Base-by-base conservation (phyloP, 305 asterid species). In the Nicotiana rustica region DNA sequence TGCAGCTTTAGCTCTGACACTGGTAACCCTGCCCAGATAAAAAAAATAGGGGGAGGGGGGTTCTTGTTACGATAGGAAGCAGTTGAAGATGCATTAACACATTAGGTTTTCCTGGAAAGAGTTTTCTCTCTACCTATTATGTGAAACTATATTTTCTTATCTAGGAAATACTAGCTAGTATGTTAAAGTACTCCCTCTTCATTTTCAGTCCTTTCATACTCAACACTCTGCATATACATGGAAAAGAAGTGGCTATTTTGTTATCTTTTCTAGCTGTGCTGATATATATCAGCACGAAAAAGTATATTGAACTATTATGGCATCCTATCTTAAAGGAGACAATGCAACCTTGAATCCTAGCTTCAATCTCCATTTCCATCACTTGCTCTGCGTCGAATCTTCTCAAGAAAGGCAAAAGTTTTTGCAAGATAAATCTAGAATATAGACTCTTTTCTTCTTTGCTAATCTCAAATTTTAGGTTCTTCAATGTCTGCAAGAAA, bases 331-430 rank as follows among this genome's bases (percentile, higher is more conserved):
- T 29, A 18, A 41, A 52, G n/a, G 41, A 69, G 47, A 78, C 36
- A 75, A 67, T 88, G 25, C 19, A 64, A 91, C 97, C 98, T 90
- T 76, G 86, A 73, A 87, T 85, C 82, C 82, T 86, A 81, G 98
- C 97, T 85, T 93, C 98, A 31, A 85, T 69, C 67, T 91, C 92
- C 88, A 80, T 89, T 91, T 94, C 98, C 83, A 4, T 80, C 81
- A 81, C 64, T 89, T 94, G 98, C 71, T 89, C 91, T 21, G 79
- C 85, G 38, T 86, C 82, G 70, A 94, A 84, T 78, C 80, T 84
- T 77, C 83, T 88, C 82, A 91, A 62, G 86, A 90, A 92, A 41
- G 96, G 97, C 67, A 92, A 89, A 81, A 94, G 96, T 79, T 62
- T 65, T 57, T 55, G 77, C 83, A 92, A 85, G 21, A 90, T 86